These are phyloP conservation scores for Chlamydomonas sp. DNA, from an alignment of 139 green algal genomes.

Conservation along the genomic window DNA sequence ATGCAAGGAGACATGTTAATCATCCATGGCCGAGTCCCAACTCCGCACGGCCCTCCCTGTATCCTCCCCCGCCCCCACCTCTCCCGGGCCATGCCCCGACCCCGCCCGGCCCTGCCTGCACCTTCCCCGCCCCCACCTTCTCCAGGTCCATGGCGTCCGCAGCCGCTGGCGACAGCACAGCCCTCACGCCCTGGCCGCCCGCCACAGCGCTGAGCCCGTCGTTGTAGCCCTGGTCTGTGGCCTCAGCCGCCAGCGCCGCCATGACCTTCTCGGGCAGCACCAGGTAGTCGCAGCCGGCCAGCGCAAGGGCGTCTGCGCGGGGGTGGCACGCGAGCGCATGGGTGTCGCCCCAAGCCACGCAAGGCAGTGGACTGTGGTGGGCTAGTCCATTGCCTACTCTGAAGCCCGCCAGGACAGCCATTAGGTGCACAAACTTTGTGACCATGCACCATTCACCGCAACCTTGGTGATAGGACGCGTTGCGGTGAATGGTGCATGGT, in stretches of 20 bases:
- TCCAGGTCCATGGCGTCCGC: slow-evolving; percentile 16
- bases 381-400: background rate
- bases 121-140: slow-evolving; percentile 8
- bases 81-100: background rate
- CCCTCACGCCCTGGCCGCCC: slow-evolving; percentile 4
- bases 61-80: background rate
- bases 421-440: background rate
- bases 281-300: slow-evolving; percentile 84
- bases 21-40: too few species aligned
- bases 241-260: slow-evolving; percentile 46
- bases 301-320: slow-evolving; percentile 70
- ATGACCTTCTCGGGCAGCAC: slow-evolving; percentile 70
- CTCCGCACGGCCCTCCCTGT: slow-evolving; percentile 14
- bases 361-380: background rate
- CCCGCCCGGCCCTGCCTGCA: background rate
- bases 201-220: slow-evolving; percentile 50
- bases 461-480: background rate
- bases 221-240: slow-evolving; percentile 81
- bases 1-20: too few species aligned
- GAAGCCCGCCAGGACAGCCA: background rate
- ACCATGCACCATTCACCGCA: background rate
- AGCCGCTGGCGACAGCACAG: background rate
- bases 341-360: background rate
- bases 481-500: too few species aligned
- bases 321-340: background rate